phyloP scores from a whole-genome alignment of 768 basidiomycete species.

The Mrakia frigida region DNA sequence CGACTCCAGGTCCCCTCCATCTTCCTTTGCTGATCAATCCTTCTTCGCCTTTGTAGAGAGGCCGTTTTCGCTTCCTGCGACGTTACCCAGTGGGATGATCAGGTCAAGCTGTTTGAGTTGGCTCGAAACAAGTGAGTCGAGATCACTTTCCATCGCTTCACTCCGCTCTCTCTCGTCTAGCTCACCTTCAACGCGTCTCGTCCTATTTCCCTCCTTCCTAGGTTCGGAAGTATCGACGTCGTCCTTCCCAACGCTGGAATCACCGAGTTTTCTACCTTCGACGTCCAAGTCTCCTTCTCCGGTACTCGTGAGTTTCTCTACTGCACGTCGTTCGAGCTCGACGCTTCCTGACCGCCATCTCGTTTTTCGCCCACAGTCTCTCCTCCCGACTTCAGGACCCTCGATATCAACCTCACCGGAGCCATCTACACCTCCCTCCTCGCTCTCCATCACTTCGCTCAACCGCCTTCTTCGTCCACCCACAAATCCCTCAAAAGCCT shows the following conservation, averaged over 20 bases:
- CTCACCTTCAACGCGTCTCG: not conserved
- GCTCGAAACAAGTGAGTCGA: not conserved
- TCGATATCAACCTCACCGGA: conserved; percentile 25
- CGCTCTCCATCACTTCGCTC: conserved; percentile 23
- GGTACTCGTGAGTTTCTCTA: conserved; percentile 17
- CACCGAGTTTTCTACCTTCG: conserved; percentile 1
- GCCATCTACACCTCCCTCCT: conserved; percentile 22
- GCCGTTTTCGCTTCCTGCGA: conserved; percentile 14
- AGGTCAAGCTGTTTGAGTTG: conserved; percentile 9
- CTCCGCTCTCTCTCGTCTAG: not conserved
- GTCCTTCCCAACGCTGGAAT: conserved; percentile 32
- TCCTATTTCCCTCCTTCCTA: not conserved
- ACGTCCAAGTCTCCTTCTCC: not conserved
- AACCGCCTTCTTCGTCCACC: not conserved
- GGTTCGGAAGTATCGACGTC: conserved; percentile 26
- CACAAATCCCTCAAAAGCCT: conserved; percentile 8
- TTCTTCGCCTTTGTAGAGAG: not conserved
- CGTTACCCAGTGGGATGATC: conserved; percentile 26
- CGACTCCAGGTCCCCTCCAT: not conserved
- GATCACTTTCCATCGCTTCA: not conserved
- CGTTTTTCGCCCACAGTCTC: not conserved
- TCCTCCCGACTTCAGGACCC: conserved; percentile 23
- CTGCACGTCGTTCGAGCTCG: not conserved
- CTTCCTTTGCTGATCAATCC: not conserved
- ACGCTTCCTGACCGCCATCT: not conserved